phyloP scores from a whole-genome alignment of 2,329 filamentous ascomycete genomes.

The Colletotrichum aenigma region DNA sequence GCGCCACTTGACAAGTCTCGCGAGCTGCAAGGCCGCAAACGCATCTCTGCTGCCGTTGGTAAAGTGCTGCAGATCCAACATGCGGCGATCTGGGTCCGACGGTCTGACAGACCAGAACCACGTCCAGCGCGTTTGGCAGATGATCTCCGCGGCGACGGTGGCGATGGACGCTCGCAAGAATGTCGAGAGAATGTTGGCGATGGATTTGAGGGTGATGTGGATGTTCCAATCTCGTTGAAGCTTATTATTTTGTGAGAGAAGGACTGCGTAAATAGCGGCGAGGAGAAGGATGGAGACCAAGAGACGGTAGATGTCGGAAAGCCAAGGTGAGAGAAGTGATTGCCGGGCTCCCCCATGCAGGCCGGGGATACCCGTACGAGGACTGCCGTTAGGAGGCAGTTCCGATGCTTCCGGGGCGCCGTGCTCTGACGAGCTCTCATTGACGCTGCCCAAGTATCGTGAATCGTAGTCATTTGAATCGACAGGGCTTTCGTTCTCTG shows the following conservation, averaged over 20 bases:
- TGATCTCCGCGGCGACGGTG: neutral
- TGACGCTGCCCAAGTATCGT: neutral
- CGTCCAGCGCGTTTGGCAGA: neutral
- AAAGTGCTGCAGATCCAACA: neutral
- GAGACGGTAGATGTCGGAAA: neutral
- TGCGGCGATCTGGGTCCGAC: neutral
- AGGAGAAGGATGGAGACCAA: neutral
- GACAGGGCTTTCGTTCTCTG: neutral
- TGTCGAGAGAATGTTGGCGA: neutral
- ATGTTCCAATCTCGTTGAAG: neutral
- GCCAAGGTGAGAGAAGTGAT: neutral
- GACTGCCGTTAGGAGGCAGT: accelerated
- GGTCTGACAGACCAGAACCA: neutral
- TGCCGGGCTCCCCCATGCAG: neutral
- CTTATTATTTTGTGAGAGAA: neutral
- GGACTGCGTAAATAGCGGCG: neutral
- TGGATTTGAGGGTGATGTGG: neutral
- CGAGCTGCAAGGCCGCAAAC: neutral
- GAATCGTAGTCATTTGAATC: neutral
- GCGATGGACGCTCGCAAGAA: neutral
- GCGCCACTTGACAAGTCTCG: neutral
- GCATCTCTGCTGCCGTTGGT: neutral
- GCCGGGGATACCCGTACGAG: neutral
- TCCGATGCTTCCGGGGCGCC: neutral
- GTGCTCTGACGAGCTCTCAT: neutral